Conservation (phyloP, 345 rosid species). For the Eucalyptus rudis region DNA sequence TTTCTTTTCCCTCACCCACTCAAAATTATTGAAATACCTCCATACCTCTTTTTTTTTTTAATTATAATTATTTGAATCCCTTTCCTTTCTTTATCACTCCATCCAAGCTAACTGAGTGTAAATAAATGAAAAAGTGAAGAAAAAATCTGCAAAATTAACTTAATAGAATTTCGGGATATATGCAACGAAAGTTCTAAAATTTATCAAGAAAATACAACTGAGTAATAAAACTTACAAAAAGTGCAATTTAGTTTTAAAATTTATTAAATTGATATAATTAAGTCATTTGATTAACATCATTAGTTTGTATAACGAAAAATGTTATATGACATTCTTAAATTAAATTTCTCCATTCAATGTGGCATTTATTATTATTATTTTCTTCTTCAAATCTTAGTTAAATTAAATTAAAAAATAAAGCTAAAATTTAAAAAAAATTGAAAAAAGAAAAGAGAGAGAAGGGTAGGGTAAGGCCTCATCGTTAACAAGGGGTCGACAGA, state of each 20-base stretch:
- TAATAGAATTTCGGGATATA: fast-evolving
- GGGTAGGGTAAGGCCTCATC: background rate
- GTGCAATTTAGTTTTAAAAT: fast-evolving
- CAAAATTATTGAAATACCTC: background rate
- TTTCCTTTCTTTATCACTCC: background rate
- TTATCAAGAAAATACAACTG: fast-evolving
- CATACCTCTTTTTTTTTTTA: background rate
- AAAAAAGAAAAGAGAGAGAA: too few relatives aligned
- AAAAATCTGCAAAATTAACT: background rate
- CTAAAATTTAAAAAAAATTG: too few relatives aligned
- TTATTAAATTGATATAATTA: too few relatives aligned
- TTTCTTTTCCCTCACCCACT: background rate
- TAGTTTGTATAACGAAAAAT: background rate
- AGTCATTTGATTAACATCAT: fast-evolving
- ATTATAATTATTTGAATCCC: background rate
- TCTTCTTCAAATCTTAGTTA: background rate
- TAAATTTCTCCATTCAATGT: too few relatives aligned
- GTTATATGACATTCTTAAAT: fast-evolving
- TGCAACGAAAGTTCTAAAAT: fast-evolving
- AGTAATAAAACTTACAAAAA: fast-evolving
- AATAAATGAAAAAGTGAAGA: background rate
- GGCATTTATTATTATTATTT: too few relatives aligned
- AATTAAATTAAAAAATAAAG: background rate
- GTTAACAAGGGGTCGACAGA: fast-evolving
- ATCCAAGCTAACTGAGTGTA: background rate